Conservation (phyloP, 495 filamentous ascomycete genomes). For the Rhypophila decipiens region DNA sequence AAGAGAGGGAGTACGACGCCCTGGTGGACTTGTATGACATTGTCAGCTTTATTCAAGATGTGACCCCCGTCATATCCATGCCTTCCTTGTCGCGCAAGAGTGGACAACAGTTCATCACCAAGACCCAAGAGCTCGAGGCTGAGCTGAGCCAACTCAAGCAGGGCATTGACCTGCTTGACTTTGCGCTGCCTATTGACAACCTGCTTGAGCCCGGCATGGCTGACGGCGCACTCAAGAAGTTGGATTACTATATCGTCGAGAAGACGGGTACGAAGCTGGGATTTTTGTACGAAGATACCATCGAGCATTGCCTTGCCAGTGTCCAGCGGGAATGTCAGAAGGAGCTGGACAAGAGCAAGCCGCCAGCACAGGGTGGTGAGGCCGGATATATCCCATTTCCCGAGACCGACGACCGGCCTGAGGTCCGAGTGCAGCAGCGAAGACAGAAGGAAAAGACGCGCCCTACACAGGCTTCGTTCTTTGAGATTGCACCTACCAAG, state of each 20-base stretch:
- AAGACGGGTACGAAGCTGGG: conserved; percentile 30
- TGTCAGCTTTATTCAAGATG: conserved; percentile 18
- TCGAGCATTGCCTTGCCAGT: conserved; percentile 22
- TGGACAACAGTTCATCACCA: conserved; percentile 22
- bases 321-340: conserved; percentile 15
- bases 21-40: conserved; percentile 22
- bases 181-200: conserved; percentile 28
- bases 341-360: conserved; percentile 12
- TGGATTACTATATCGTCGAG: conserved; percentile 28
- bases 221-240: conserved; percentile 18
- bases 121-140: conserved; percentile 16
- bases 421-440: conserved; percentile 15
- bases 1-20: conserved; percentile 15
- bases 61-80: conserved; percentile 17
- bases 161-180: conserved; percentile 25
- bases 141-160: conserved; percentile 24
- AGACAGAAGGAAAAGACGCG: conserved; percentile 33
- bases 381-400: conserved; percentile 1
- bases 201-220: conserved; percentile 31
- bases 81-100: conserved; percentile 22
- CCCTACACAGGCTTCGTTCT: conserved; percentile 20
- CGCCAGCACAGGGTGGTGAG: neutral
- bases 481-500: conserved; percentile 23
- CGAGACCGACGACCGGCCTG: conserved; percentile 6
- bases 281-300: conserved; percentile 28